Conservation (phyloP, 345 rosid species). For the Dipteronia sinensis region DNA sequence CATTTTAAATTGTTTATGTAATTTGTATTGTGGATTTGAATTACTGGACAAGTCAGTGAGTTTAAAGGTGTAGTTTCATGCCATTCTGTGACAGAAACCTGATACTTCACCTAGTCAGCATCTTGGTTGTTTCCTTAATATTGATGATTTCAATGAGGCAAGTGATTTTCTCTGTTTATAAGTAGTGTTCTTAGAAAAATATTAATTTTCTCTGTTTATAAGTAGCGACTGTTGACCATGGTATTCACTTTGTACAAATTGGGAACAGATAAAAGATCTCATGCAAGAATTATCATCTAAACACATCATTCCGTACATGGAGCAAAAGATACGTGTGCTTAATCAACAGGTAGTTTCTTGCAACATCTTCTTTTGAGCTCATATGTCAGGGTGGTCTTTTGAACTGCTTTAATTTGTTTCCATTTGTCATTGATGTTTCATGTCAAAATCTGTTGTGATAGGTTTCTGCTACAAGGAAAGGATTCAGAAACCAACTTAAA, state of each 20-base stretch:
- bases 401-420: constrained; percentile 15
- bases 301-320: constrained; percentile 93
- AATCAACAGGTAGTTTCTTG: constrained; percentile 73
- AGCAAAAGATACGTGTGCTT: constrained; percentile 86
- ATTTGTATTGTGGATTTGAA: constrained; percentile 9
- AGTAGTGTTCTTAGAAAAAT: constrained; percentile 8
- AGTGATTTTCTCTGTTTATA: constrained; percentile 10
- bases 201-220: constrained; percentile 9
- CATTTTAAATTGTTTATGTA: neutral
- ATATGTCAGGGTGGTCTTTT: neutral
- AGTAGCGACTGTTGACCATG: constrained; percentile 15
- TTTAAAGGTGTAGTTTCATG: constrained; percentile 24
- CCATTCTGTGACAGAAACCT: constrained; percentile 62
- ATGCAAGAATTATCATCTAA: constrained; percentile 92
- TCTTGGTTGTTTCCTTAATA: constrained; percentile 75
- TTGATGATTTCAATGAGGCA: constrained; percentile 80
- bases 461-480: constrained; percentile 97
- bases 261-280: constrained; percentile 74
- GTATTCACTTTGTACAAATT: constrained; percentile 28
- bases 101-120: constrained; percentile 45
- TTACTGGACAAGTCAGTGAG: constrained; percentile 17
- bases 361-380: neutral
- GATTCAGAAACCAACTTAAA: constrained; percentile 89
- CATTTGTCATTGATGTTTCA: constrained; percentile 18
- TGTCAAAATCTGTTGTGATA: constrained; percentile 33